These are phyloP conservation scores for Stagonosporopsis chrysanthemi DNA, from an alignment of 2,329 filamentous ascomycete species.

Conservation along the genomic window DNA sequence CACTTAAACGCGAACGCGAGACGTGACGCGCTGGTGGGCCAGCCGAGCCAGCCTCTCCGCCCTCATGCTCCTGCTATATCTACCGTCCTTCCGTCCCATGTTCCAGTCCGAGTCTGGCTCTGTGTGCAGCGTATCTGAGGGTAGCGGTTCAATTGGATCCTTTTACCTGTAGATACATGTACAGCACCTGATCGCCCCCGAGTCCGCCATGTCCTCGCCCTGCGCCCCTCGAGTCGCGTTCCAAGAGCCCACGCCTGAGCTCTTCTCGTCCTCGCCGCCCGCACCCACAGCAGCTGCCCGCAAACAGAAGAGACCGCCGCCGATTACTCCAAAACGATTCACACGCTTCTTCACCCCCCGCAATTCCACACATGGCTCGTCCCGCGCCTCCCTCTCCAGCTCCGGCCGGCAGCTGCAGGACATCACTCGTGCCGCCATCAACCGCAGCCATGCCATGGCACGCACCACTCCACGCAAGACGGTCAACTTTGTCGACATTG, in stretches of 20 bases:
- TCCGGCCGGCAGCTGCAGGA: slow-evolving; percentile 58
- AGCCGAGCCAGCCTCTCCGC: slow-evolving; percentile 31
- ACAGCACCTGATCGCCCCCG: slow-evolving; percentile 3
- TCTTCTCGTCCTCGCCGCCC: slow-evolving; percentile 51
- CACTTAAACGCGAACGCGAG: slow-evolving; percentile 29
- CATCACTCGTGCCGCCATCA: slow-evolving; percentile 57
- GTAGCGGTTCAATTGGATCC: slow-evolving; percentile 4
- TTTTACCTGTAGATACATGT: slow-evolving; percentile 3
- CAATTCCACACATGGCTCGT: slow-evolving; percentile 43
- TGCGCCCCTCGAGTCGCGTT: slow-evolving; percentile 32
- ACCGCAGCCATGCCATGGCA: slow-evolving; percentile 44
- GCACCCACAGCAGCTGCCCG: slow-evolving; percentile 38
- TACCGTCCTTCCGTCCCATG: slow-evolving; percentile 19
- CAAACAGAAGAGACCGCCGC: slow-evolving; percentile 57
- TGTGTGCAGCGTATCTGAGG: slow-evolving; percentile 1
- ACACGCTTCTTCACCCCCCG: slow-evolving; percentile 60
- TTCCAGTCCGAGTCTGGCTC: slow-evolving; percentile 4
- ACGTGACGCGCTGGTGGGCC: slow-evolving; percentile 18
- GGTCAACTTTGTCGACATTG: slow-evolving; percentile 49
- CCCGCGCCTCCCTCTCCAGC: slow-evolving; percentile 40
- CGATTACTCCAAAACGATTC: slow-evolving; percentile 61
- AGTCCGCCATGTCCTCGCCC: slow-evolving; percentile 39
- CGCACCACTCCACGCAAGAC: slow-evolving; percentile 48
- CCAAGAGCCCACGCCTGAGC: slow-evolving; percentile 44
- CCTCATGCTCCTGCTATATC: slow-evolving; percentile 18